Evolutionary conservation across 1,284 basidiomycete genomes (phyloP).

Genomic region (Cutaneotrichosporon cavernicola): DNA sequence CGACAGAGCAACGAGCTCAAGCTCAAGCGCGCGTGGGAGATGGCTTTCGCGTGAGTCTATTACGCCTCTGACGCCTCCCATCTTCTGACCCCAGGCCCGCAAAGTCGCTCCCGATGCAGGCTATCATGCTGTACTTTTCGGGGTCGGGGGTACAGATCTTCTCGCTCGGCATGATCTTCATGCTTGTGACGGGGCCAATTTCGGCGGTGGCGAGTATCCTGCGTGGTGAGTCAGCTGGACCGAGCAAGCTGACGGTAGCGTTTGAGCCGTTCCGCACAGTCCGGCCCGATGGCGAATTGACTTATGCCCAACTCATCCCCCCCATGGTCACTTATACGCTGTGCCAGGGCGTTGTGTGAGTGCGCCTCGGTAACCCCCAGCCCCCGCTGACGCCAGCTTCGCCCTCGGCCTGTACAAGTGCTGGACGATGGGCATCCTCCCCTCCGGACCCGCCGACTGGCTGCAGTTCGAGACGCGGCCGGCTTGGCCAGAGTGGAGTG

Average conservation of each 20-base stretch:
- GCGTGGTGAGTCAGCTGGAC: slow-evolving; percentile 58
- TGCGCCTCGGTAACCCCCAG: neutral
- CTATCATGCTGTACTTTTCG: slow-evolving; percentile 94
- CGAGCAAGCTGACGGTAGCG: slow-evolving; percentile 29
- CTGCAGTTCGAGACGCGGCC: slow-evolving; percentile 78
- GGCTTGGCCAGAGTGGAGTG: slow-evolving; percentile 23
- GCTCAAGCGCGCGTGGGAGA: slow-evolving; percentile 79
- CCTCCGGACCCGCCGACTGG: slow-evolving; percentile 86
- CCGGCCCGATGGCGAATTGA: slow-evolving; percentile 27
- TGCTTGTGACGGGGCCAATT: slow-evolving; percentile 78
- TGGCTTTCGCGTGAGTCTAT: slow-evolving; percentile 63
- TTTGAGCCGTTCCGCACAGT: slow-evolving; percentile 49
- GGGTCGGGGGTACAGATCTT: slow-evolving; percentile 89
- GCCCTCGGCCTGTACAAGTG: slow-evolving; percentile 85
- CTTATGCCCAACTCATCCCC: slow-evolving; percentile 37
- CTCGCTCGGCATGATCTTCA: slow-evolving; percentile 88
- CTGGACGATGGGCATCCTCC: slow-evolving; percentile 81
- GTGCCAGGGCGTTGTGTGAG: slow-evolving; percentile 52
- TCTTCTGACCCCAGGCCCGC: slow-evolving; percentile 58
- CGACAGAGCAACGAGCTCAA: slow-evolving; percentile 59
- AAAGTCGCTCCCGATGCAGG: slow-evolving; percentile 88
- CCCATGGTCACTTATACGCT: slow-evolving; percentile 49
- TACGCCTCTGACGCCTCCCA: neutral
- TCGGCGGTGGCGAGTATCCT: slow-evolving; percentile 75
- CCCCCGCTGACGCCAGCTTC: slow-evolving; percentile 53